phyloP scores from a whole-genome alignment of 108 stramenopile species.

The Heterococcus sp. region DNA sequence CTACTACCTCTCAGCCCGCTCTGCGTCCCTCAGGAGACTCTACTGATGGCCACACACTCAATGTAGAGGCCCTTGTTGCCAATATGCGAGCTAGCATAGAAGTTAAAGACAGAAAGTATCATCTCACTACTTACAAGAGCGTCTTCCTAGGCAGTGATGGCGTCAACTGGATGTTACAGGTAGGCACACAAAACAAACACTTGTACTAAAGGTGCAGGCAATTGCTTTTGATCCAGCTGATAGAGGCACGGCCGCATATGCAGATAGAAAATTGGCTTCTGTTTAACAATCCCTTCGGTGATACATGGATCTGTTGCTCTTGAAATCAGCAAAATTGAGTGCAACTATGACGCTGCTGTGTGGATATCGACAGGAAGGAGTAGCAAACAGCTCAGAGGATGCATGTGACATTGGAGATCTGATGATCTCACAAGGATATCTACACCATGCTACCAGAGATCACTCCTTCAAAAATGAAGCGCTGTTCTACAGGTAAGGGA shows the following conservation, averaged over 20 bases:
- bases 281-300: background rate
- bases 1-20: too few species aligned
- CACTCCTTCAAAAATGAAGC: slow-evolving; percentile 14
- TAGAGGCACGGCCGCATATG: background rate
- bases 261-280: background rate
- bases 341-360: slow-evolving; percentile 11
- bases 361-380: background rate
- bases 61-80: too few species aligned
- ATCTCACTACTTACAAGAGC: background rate
- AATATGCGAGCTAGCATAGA: background rate
- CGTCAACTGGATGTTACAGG: background rate
- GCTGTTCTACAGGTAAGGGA: slow-evolving; percentile 29
- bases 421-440: slow-evolving; percentile 1
- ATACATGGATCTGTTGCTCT: background rate
- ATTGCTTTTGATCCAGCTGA: background rate
- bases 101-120: background rate
- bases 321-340: background rate
- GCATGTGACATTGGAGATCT: slow-evolving; percentile 24
- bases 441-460: slow-evolving; percentile 23
- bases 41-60: too few species aligned
- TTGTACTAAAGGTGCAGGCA: background rate
- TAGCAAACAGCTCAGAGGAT: background rate
- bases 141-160: background rate
- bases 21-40: too few species aligned
- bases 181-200: background rate